Evolutionary conservation across 176 grass and related monocot genomes (phyloP), one percentile per base, ranked within the genome.

Genomic region (Pontederia crassipes): DNA sequence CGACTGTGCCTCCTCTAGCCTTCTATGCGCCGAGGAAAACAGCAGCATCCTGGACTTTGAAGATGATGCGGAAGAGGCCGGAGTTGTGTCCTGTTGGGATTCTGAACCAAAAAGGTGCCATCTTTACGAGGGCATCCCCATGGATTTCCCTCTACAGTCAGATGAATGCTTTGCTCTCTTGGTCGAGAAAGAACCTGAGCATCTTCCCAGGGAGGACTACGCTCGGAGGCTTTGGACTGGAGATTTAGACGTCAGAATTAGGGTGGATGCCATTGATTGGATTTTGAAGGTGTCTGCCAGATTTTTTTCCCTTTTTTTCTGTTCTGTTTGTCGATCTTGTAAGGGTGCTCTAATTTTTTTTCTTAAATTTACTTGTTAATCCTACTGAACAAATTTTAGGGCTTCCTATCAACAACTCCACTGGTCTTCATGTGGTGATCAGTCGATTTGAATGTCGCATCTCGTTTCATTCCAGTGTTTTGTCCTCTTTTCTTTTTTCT

Each of bases 1-100:
- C 70, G 92, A 97, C 60, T 97, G 79, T 71, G 79, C 84, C 46
- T 81, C 87, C 40, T 97, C 87, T 66, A 78, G 76, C 40, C 84
- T 97, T 62, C 78, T 90, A 15, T 97, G 92, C 73, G 81, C 81
- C 15, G 92, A 97, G 81, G 92, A 97, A 70, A 97, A 81, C 72
- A 71, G 57, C 45, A 83, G 78, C 53, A 69, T 96, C 50, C 74
- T 96, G 59, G 66, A 73, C 67, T 83, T 96, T 50, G 81, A 87
- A 48, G 86, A 84, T 14, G 91, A 72, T 11, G 81, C 60, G 56
- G 83, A 78, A 7, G 69, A 18, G 14, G 28, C 48, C 60, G 64
- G 68, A 48, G 45, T 24, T 58, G 48, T 9, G 54, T 68, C 48
- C 2, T 15, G 74, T 57, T 67, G 62, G 68, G 54, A 73, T 72